Evolutionary conservation across 177 flowering plant species (phyloP).

Genomic region (Vitis hybrid): DNA sequence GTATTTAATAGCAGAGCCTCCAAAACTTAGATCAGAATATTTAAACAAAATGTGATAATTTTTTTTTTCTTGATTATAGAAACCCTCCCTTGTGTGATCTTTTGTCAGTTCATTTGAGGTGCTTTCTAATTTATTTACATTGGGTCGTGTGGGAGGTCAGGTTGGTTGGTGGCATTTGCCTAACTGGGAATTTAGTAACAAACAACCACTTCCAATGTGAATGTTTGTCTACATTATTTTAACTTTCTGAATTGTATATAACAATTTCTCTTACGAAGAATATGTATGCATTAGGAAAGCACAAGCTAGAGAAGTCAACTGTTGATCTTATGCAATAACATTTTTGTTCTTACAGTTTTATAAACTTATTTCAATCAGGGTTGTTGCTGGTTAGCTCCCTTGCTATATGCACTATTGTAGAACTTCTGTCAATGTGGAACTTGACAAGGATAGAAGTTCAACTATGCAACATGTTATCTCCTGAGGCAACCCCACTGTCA

Average conservation of each 20-base stretch:
- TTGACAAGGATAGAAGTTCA: constrained; percentile 89
- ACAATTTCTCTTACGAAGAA: too few relatives aligned
- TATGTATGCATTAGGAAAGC: neutral
- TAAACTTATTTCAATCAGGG: constrained; percentile 46
- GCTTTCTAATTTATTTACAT: too few relatives aligned
- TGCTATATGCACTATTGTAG: constrained; percentile 58
- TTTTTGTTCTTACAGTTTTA: neutral
- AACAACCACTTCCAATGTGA: too few relatives aligned
- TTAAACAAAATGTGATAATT: neutral
- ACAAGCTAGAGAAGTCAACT: neutral
- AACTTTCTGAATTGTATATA: too few relatives aligned
- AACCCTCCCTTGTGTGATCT: too few relatives aligned
- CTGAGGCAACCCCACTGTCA: constrained; percentile 84
- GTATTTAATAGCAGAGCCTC: too few relatives aligned
- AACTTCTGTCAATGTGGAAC: constrained; percentile 96
- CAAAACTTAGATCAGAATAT: neutral
- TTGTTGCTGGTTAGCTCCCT: constrained; percentile 56
- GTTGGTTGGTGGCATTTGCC: too few relatives aligned
- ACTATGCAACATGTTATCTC: constrained; percentile 89
- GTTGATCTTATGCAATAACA: neutral
- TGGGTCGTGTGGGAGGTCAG: too few relatives aligned
- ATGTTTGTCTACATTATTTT: too few relatives aligned
- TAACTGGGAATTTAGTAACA: too few relatives aligned
- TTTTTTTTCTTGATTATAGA: too few relatives aligned
- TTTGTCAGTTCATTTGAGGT: too few relatives aligned